Evolutionary conservation across 176 grass and related monocot species (phyloP), one percentile per base, ranked within the genome.

Genomic region (Hyparrhenia diplandra): DNA sequence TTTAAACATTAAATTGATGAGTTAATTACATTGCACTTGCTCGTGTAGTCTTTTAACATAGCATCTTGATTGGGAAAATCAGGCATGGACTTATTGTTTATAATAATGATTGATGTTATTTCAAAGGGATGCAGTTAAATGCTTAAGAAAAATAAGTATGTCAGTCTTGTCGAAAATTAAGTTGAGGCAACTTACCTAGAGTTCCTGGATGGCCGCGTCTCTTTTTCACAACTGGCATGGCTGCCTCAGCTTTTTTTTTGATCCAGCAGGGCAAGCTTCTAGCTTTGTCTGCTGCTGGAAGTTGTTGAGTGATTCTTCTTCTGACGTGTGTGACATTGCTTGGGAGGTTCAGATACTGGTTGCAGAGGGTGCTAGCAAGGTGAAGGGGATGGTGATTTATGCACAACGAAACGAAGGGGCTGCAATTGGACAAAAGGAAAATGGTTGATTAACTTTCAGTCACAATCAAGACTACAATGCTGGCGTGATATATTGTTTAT

Each of bases 271-370:
- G 27, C 59, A 76, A 36, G 12, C 72, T 76, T 77, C 77, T 6
- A 77, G 66, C 64, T 81, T 74, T 0, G 86, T 43, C 64, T 92
- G 82, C 83, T 86, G 86, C 79, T 86, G 86, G 62, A 88, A 75
- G 29, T 57, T 92, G 68, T 64, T 83, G 25, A 86, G 86, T 1
- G 86, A 92, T 60, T 88, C 90, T 71, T 92, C 90, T 34, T 88
- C 90, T 0, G 83, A 88, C 23, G 86, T 83, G 79, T 88, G 79
- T n/a, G 86, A 83, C 90, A 92, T 92, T 83, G 62, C 58, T 85
- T 82, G 28, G 28, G 41, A 31, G 39, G 37, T 63, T 13, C 28
- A 59, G 78, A 51, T 82, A 43, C 25, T 74, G 54, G 54, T 29
- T 76, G 25, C 66, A 85, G 82, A 67, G 49, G 3, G 45, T 85